These are phyloP conservation scores for Corniculantispora saksenae DNA, from an alignment of 2,329 filamentous ascomycete genomes.

Conservation along the genomic window DNA sequence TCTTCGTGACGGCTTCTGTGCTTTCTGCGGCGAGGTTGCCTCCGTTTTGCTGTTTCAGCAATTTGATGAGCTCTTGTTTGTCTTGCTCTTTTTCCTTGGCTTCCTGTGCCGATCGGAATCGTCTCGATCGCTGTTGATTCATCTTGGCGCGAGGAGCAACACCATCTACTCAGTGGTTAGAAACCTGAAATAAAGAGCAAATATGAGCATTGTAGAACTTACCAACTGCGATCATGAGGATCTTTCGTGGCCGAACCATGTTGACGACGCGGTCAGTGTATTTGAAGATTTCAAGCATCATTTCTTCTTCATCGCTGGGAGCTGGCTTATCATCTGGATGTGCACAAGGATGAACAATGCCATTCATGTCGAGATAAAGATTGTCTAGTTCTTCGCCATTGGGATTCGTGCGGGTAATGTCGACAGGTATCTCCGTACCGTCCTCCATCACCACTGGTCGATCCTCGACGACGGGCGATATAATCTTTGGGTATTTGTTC, in stretches of 20 bases:
- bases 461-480: conserved; percentile 87
- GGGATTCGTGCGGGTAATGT: conserved; percentile 82
- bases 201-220: conserved; percentile 35
- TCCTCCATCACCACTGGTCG: conserved; percentile 76
- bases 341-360: conserved; percentile 97
- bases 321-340: conserved; percentile 93
- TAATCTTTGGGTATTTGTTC: conserved; percentile 96
- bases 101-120: conserved; percentile 92
- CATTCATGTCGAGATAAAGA: conserved; percentile 98
- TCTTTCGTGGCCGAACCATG: conserved; percentile 94
- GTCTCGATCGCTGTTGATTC: conserved; percentile 97
- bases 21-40: conserved; percentile 63
- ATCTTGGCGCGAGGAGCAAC: conserved; percentile 98
- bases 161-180: conserved; percentile 63
- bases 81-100: conserved; percentile 92
- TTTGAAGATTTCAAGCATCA: conserved; percentile 98
- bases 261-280: conserved; percentile 99
- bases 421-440: conserved; percentile 80
- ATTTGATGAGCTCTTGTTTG: conserved; percentile 82
- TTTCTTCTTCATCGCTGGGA: conserved; percentile 93
- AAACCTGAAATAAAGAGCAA: conserved; percentile 14
- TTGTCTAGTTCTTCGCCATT: conserved; percentile 99
- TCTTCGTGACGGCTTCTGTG: conserved; percentile 68
- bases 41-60: conserved; percentile 77
- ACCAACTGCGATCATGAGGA: conserved; percentile 97